Percentiles rank a stretch among this genome's conserved stretches.
These are phyloP conservation scores for Cladophialophora bantiana DNA, from an alignment of 2,329 filamentous ascomycete genomes.

Conservation along the genomic window DNA sequence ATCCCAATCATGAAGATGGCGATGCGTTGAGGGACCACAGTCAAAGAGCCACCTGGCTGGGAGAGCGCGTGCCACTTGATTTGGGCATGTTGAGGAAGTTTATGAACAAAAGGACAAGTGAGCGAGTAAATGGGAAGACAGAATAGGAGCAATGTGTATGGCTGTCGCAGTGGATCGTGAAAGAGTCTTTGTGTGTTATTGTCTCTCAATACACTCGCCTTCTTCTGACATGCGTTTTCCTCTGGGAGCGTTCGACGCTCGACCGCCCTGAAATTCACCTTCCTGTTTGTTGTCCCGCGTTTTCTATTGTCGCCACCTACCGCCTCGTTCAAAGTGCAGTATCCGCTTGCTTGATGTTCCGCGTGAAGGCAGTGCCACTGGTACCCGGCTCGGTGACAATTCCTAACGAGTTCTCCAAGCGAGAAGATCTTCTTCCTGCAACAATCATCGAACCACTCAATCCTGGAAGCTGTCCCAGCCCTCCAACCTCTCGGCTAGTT, in stretches of 20 bases:
- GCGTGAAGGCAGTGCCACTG: not conserved
- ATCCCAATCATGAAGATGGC: slow-evolving; percentile 77
- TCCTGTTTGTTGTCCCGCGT: not conserved
- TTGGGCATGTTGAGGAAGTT: slow-evolving; percentile 47
- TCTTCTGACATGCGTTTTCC: not conserved
- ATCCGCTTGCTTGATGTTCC: not conserved
- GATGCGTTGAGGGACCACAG: slow-evolving; percentile 57
- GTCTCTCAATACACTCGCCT: not conserved
- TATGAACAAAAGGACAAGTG: slow-evolving; percentile 9
- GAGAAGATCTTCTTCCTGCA: not conserved
- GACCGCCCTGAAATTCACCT: not conserved
- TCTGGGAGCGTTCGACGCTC: not conserved
- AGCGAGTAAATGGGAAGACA: slow-evolving; percentile 12
- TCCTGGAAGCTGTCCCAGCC: not conserved
- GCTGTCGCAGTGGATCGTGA: not conserved
- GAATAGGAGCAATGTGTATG: not conserved
- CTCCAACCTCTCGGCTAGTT: slow-evolving; percentile 9
- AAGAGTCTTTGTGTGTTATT: not conserved
- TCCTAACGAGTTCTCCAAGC: not conserved
- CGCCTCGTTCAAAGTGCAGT: not conserved
- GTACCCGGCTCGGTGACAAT: not conserved
- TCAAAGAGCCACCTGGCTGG: slow-evolving; percentile 54
- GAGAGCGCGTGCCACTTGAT: slow-evolving; percentile 55
- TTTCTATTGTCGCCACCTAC: not conserved
- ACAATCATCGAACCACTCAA: slow-evolving; percentile 1